Percentiles rank a stretch among this genome's conserved stretches.
phyloP scores from a whole-genome alignment of 2,329 filamentous ascomycete genomes.

The Diaporthe ilicicola region DNA sequence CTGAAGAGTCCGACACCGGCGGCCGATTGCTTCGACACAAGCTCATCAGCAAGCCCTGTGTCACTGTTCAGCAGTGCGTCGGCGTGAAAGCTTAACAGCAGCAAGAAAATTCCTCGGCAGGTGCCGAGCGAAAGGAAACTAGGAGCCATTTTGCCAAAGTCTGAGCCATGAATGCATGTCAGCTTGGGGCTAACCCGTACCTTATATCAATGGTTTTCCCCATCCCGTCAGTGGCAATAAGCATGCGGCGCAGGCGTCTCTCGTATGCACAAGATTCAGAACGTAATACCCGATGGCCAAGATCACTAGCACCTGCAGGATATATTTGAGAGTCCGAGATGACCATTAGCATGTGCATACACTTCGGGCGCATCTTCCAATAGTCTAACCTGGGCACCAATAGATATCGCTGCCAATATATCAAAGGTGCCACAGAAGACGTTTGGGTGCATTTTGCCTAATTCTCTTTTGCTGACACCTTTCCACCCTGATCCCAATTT shows the following conservation, averaged over 20 bases:
- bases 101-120: neutral
- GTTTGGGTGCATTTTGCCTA: neutral
- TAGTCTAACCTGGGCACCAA: neutral
- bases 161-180: too few species aligned
- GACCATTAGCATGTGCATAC: neutral
- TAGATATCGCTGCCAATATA: neutral
- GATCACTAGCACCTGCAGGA: neutral
- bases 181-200: neutral
- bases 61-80: neutral
- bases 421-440: neutral
- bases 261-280: neutral
- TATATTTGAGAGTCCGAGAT: conserved; percentile 1
- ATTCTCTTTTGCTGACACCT: neutral
- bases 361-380: neutral
- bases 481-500: neutral
- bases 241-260: too few species aligned
- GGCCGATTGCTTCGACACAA: neutral
- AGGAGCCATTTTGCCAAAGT: neutral
- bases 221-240: too few species aligned
- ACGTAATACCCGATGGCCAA: neutral
- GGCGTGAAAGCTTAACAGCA: neutral
- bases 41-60: neutral
- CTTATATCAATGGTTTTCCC: too few species aligned
- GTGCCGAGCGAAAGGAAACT: neutral
- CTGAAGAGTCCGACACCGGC: neutral